phyloP scores from a whole-genome alignment of 2,329 filamentous ascomycete genomes.

The Apiospora aurea region DNA sequence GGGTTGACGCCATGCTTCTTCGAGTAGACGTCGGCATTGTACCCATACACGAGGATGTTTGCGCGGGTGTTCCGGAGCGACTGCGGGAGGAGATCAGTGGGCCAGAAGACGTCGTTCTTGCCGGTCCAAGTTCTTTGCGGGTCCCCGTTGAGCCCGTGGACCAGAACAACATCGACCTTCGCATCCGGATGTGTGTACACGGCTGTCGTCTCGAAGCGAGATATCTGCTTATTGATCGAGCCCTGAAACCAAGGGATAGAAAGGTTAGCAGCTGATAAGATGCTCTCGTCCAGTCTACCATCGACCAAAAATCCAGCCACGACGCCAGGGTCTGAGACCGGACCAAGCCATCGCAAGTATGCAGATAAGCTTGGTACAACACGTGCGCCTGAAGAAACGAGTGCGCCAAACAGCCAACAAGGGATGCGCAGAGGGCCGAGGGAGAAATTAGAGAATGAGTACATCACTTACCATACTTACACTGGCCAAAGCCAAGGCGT shows the following conservation, averaged over 20 bases:
- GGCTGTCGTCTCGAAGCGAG: slow-evolving; percentile 64
- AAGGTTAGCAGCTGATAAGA: background rate
- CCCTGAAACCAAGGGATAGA: slow-evolving; percentile 43
- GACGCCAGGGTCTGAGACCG: slow-evolving; percentile 15
- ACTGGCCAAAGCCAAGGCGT: slow-evolving; percentile 16
- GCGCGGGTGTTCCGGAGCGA: slow-evolving; percentile 64
- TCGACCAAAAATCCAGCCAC: background rate
- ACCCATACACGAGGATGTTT: slow-evolving; percentile 75
- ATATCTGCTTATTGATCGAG: slow-evolving; percentile 56
- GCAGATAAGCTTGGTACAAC: background rate
- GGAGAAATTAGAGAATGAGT: slow-evolving; percentile 30
- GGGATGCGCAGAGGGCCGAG: background rate
- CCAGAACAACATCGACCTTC: slow-evolving; percentile 70
- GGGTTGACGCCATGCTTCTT: slow-evolving; percentile 58
- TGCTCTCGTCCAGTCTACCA: background rate
- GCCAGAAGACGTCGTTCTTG: slow-evolving; percentile 70
- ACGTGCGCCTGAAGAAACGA: slow-evolving; percentile 1
- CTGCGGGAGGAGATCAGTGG: slow-evolving; percentile 68
- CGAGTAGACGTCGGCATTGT: slow-evolving; percentile 71
- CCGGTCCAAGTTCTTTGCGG: slow-evolving; percentile 69
- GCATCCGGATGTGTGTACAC: slow-evolving; percentile 67
- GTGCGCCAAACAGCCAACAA: background rate
- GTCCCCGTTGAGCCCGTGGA: slow-evolving; percentile 74
- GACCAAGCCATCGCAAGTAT: slow-evolving; percentile 5
- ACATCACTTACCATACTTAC: slow-evolving; percentile 28